phyloP scores from a whole-genome alignment of 148 eudicot genomes.

The Silene latifolia region DNA sequence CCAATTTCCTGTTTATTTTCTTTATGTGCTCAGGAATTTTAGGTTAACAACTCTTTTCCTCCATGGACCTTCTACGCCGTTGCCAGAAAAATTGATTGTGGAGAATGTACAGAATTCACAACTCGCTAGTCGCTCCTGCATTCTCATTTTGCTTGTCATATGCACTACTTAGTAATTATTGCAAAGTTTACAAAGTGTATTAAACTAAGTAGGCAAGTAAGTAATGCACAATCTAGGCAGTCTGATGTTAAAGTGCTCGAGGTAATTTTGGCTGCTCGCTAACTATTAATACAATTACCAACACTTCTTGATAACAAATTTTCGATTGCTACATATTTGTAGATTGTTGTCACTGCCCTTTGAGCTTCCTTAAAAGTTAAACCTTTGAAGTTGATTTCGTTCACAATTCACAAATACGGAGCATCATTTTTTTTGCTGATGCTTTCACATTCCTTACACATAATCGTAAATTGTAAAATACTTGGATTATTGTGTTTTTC shows the following conservation, averaged over 20 bases:
- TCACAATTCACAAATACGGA: neutral
- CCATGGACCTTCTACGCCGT: neutral
- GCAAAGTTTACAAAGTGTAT: neutral
- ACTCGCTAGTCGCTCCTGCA: neutral
- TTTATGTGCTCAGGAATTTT: neutral
- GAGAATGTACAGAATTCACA: neutral
- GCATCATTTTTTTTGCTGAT: no score
- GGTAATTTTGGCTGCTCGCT: neutral
- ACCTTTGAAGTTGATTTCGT: no score
- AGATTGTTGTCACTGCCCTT: neutral
- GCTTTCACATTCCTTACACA: no score
- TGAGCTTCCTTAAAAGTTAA: neutral
- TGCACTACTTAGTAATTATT: neutral
- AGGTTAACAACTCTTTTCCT: neutral
- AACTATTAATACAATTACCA: neutral
- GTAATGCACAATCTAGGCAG: no score
- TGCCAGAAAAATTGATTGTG: neutral
- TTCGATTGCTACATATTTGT: neutral
- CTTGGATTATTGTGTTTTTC: no score
- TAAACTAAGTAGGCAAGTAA: neutral
- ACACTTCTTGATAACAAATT: neutral
- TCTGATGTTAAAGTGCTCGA: neutral
- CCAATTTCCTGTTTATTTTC: neutral
- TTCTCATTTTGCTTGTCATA: constrained; percentile 1
- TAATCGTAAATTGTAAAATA: no score